Base-by-base conservation (phyloP, 768 basidiomycete genomes). In the Hypholoma sublateritium region DNA sequence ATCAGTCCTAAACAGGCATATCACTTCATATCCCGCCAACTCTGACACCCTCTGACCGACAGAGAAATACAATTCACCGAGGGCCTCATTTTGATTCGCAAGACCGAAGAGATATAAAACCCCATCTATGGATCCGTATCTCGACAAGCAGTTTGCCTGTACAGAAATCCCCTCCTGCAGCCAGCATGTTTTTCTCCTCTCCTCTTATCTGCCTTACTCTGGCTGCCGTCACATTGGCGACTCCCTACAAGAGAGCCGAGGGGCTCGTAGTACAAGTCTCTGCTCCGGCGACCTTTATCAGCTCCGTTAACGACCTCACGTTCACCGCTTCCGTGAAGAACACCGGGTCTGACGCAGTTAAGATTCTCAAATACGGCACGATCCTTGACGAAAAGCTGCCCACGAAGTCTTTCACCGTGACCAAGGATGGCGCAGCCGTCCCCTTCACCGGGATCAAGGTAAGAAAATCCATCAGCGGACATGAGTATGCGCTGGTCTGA, bases 361-460 rank as follows among this genome's bases (percentile, higher is more conserved):
- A 74, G 65, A 62, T 79, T 49, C 71, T 80, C 67, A 78, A 76
- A 62, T 79, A 76, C 59, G 75, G 69, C n/a, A 79, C 79, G 14
- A 73, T 80, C 53, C 71, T 79, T 53, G 77, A 80, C 64, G 69
- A 67, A 39, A 64, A 71, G 25, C 64, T 74, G n/a, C 75, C 77
- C 5, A 78, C 77, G 34, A 74, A 70, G 62, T 78, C 77, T 1
- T 80, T 80, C 65, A 66, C 62, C 7, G 71, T 80, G 58, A 76
- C 69, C 43, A 76, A 76, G 62, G 72, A 74, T 59, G 76, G 71
- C 21, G 50, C 63, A 17, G 64, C 62, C 2, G 77, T 78, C 35
- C 50, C 68, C 13, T 80, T 80, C 69, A 77, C 70, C 13, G 79
- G 79, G 21, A 60, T 78, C 57, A 77, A 77, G 72, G 75, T 79